phyloP scores from a whole-genome alignment of 176 grass and related monocot genomes.

The Triticum timopheevii region DNA sequence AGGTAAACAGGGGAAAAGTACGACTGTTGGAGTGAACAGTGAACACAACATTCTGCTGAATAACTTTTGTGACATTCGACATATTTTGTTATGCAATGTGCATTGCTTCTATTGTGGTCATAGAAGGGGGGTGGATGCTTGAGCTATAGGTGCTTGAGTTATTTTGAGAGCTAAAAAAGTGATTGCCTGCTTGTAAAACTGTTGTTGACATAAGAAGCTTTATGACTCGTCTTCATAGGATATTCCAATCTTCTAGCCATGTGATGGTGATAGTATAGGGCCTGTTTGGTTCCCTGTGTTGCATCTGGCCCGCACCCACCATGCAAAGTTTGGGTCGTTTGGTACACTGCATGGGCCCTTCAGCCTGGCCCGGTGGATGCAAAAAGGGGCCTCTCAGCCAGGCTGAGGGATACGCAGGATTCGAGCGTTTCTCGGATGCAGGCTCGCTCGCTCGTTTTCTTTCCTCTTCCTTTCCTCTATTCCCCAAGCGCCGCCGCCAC shows the following conservation, averaged over 20 bases:
- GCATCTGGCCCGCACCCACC: too few relatives aligned
- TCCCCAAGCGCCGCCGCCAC: too few relatives aligned
- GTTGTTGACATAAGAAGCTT: background rate
- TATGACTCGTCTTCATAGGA: background rate
- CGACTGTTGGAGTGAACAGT: background rate
- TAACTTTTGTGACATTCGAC: background rate
- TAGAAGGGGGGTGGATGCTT: slow-evolving; percentile 1
- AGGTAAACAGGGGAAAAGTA: background rate
- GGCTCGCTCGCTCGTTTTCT: too few relatives aligned
- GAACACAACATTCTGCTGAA: background rate
- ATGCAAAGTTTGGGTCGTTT: too few relatives aligned
- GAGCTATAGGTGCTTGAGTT: slow-evolving; percentile 2
- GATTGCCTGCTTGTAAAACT: background rate
- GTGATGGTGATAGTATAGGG: background rate
- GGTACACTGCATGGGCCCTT: too few relatives aligned
- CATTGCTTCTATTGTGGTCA: background rate
- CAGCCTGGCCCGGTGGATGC: too few relatives aligned
- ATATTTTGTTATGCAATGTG: background rate
- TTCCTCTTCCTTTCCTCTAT: too few relatives aligned
- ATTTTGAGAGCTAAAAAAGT: background rate
- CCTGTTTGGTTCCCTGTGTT: too few relatives aligned
- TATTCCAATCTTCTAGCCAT: slow-evolving; percentile 13
- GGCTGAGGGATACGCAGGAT: too few relatives aligned
- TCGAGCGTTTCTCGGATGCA: too few relatives aligned
- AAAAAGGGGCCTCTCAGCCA: too few relatives aligned